Evolutionary conservation across 2,329 filamentous ascomycete genomes (phyloP), one percentile per base, ranked within the genome.

Genomic region (Decorospora gaudefroyi): DNA sequence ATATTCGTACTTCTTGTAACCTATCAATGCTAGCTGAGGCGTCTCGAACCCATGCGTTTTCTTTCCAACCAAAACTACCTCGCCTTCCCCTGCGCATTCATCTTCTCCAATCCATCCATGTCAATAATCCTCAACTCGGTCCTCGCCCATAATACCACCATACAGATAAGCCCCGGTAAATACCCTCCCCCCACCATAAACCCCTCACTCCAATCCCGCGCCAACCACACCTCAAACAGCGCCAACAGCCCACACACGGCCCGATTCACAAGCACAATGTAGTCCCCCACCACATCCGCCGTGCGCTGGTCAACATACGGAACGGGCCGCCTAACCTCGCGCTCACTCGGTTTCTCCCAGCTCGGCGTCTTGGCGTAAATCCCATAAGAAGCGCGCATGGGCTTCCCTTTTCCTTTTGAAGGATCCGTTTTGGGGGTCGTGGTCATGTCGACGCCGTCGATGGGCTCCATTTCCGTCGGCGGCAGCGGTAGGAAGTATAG

Each of bases 111-210:
- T 60, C 87, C 86, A 50, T 74, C 83, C 4, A 87, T 80, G 70
- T 90, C 85, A 6, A 90, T 79, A 33, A 82, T 77, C 3, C 78
- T 78, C 79, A 90, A 84, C 61, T 86, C 76, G 37, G 80, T 70
- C 69, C 89, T 84, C 19, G 82, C 81, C 32, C 79, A 68, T 43
- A 89, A 57, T 4, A 84, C 76, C 13, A 87, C 74, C 0, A 55
- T 75, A 58, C 87, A 84, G 1, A 90, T 78, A 2, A 84, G 48
- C 5, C 60, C 69, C 2, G 74, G 73, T 29, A 76, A 26, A 51
- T 73, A 59, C 70, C 60, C 74, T 45, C 65, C 63, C 7, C 65
- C 64, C 10, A 69, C 45, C 55, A 44, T 56, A 29, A 69, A 51
- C 0, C 67, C 67, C 15, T 65, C 56, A 6, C 52, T 52, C 46